Percentiles rank a stretch among this genome's conserved stretches.
Conservation (phyloP, 129 eudicot genomes). For the Rutidosis leptorrhynchoides region DNA sequence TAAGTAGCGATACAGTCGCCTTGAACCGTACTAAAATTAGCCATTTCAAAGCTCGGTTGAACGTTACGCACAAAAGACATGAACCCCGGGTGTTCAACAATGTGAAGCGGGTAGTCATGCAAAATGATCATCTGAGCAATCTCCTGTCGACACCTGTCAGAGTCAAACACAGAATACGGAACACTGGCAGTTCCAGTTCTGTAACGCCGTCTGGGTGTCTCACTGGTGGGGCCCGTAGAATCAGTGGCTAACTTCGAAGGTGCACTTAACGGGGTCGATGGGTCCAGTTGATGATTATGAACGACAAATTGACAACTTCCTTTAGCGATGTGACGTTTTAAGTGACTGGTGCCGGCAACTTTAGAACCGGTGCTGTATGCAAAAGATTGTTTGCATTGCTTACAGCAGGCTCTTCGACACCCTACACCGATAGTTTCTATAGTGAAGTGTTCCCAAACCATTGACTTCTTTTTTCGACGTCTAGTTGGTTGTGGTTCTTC, state of each 20-base stretch:
- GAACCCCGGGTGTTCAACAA: conserved; percentile 92
- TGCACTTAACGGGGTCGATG: conserved; percentile 47
- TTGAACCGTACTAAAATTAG: conserved; percentile 72
- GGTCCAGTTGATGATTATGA: conserved; percentile 53
- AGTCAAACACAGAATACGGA: conserved; percentile 63
- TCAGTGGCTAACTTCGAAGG: conserved; percentile 48
- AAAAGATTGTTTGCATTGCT: conserved; percentile 88
- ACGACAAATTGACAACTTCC: conserved; percentile 74
- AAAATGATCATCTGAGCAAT: conserved; percentile 82
- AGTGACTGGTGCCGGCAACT: conserved; percentile 96
- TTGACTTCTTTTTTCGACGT: conserved; percentile 86
- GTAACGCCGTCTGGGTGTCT: conserved; percentile 70
- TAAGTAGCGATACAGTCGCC: conserved; percentile 91
- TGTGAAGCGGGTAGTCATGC: conserved; percentile 94
- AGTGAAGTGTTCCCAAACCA: conserved; percentile 96
- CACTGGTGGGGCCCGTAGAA: conserved; percentile 25
- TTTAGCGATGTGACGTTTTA: conserved; percentile 93
- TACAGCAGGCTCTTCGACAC: conserved; percentile 80
- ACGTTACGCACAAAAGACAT: conserved; percentile 66
- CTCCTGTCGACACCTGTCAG: conserved; percentile 87
- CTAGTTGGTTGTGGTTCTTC: conserved; percentile 42
- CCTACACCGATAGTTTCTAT: conserved; percentile 70
- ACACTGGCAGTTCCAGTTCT: conserved; percentile 52
- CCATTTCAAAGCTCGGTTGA: conserved; percentile 87
- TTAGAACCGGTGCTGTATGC: conserved; percentile 94